phyloP scores from a whole-genome alignment of 2,329 filamentous ascomycete species.

The Beauveria varroae region DNA sequence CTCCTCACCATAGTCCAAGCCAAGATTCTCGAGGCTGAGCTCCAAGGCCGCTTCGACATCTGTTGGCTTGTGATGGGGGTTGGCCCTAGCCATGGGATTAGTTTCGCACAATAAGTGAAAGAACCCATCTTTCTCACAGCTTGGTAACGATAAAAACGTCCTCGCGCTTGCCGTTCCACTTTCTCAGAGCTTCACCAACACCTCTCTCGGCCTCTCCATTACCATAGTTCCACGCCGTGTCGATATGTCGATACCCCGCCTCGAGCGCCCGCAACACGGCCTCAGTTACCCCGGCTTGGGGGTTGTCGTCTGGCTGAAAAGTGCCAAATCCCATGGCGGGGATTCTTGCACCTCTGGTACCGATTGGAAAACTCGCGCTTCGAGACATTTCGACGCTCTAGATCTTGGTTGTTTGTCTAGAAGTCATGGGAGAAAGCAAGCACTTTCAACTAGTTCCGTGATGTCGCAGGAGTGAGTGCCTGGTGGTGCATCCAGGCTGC shows the following conservation, averaged over 20 bases:
- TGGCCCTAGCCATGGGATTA: not conserved
- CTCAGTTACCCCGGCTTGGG: not conserved
- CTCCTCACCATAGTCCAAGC: conserved; percentile 1
- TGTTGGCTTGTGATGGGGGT: not conserved
- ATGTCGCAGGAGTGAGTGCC: not conserved
- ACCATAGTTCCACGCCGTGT: conserved; percentile 9
- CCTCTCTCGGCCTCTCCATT: conserved; percentile 3
- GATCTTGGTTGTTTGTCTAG: not conserved
- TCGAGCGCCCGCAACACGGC: not conserved
- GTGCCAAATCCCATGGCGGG: conserved; percentile 3
- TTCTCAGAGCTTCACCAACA: not conserved
- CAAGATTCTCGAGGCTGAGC: conserved; percentile 5
- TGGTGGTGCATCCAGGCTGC: not conserved
- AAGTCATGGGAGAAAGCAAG: not conserved
- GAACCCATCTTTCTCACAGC: not conserved
- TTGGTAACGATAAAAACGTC: conserved; percentile 5
- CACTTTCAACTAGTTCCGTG: not conserved
- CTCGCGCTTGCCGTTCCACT: not conserved
- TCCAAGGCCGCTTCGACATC: conserved; percentile 2
- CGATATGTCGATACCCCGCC: conserved; percentile 5
- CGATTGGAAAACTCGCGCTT: not conserved
- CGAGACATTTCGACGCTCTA: not conserved
- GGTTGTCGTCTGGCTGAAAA: not conserved
- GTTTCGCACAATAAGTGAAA: not conserved
- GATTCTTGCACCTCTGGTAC: not conserved